Base-by-base conservation (phyloP, 1,284 basidiomycete species). In the Microbotryum violaceum region DNA sequence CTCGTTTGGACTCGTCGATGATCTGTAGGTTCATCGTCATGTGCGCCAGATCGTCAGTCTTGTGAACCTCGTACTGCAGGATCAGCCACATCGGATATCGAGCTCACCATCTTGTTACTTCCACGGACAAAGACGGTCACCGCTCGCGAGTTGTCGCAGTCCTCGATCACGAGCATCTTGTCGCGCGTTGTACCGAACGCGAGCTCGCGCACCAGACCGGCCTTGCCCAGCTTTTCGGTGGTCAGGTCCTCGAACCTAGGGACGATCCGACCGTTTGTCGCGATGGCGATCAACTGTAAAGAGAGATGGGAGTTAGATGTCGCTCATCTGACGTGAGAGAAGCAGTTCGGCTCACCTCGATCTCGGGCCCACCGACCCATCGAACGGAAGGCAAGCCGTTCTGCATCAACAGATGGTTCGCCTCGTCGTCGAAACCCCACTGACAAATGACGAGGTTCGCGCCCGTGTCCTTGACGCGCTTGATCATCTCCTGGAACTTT, bases 361-460 rank as follows among this genome's bases (percentile, higher is more conserved):
- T 96, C 76, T 99, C 94, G 2, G 96, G 94, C 23, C 94, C 96
- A 65, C 94, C 94, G 60, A 98, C 94, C 94, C 96, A 98, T 74
- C 94, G 83, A 27, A 98, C 94, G n/a, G 94, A 91, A 49, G 94
- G 96, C 49, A 99, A 80, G 18, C 93, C 88, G 74, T 97, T 97
- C 79, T 97, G 93, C 86, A 98, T 91, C 70, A 99, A 78, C 73
- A 98, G 73, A 75, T 98, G 94, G 76, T 99, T 99, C 60, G 94
- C 94, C 79, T 98, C 94, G 75, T 99, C 96, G 74, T 99, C 94
- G 75, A 99, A 99, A 67, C 94, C 94, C 94, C 94, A 99, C 76
- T 98, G 96, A 77, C 94, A 98, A 71, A 99, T 96, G 70, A 98
- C 94, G 62, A 99, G 78, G 77, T 99, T 98, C 29, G 96, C 93